Evolutionary conservation across 1,284 basidiomycete species (phyloP), one percentile per base, ranked within the genome.

Genomic region (Boletus putidus): DNA sequence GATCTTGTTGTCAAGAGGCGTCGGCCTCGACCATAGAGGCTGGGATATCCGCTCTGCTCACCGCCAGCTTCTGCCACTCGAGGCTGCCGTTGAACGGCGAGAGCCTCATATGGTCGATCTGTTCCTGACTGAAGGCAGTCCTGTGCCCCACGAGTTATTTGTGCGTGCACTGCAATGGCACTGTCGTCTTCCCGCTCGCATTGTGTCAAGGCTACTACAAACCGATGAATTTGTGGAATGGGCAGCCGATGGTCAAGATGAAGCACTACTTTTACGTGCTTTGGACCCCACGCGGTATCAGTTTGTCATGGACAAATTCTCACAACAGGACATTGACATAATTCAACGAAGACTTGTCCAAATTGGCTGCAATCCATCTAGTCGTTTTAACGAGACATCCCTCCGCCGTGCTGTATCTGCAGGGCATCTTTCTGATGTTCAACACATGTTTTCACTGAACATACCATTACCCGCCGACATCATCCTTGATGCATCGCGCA

Each of bases 261-360:
- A 42, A 43, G 14, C 4, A 2, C 10, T 12, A 3, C 12, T 55
- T 47, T 35, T 53, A 23, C 37, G 29, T 18, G 16, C 50, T 7
- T 29, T 61, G 11, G 40, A 61, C 5, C 15, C n/a, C 1, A 18
- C 18, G 10, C 21, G n/a, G 23, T 62, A 62, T 29, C 8, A 29
- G 4, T 8, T 5, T 25, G 6, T 11, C 10, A 2, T 6, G 31
- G 31, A 6, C 35, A 20, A n/a, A 2, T 4, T n/a, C 15, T 27
- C 51, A 0, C 15, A 54, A 27, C 29, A 47, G 12, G 40, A 59
- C n/a, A 3, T 45, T 0, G n/a, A 33, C 1, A 10, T 14, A 3
- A 54, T 65, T 3, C 6, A 35, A 29, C 29, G n/a, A 20, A 62
- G 63, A 43, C 54, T 65, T 3, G 2, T 35, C 15, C 63, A 65